Evolutionary conservation across 192 early-diverging fungal genomes (phyloP).

Genomic region (Coemansia guatemalensis): DNA sequence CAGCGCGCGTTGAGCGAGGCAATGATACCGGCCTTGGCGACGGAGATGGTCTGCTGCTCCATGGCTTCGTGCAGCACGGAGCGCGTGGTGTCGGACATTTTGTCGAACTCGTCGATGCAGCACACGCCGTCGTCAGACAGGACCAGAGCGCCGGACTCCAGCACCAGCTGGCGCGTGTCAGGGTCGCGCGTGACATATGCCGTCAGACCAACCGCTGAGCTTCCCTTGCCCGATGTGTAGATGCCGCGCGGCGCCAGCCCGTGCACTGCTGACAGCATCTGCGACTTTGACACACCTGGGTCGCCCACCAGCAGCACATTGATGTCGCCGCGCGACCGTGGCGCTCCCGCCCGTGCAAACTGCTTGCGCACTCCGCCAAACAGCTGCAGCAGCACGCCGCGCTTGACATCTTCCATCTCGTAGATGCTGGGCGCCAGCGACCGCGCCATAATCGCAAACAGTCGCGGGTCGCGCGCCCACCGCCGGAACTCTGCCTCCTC

Average conservation of each 20-base stretch:
- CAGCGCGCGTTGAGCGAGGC: conserved; percentile 96
- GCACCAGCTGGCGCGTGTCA: conserved; percentile 90
- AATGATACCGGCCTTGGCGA: conserved; percentile 98
- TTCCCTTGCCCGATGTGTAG: conserved; percentile 97
- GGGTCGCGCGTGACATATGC: conserved; percentile 95
- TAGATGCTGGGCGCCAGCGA: conserved; percentile 94
- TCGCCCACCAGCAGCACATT: conserved; percentile 95
- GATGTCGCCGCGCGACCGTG: conserved; percentile 81
- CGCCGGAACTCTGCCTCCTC: conserved; percentile 65
- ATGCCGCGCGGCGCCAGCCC: conserved; percentile 92
- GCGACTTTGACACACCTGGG: conserved; percentile 95
- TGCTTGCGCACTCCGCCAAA: conserved; percentile 95
- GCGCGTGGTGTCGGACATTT: conserved; percentile 93
- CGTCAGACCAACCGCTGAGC: conserved; percentile 93
- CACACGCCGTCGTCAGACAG: conserved; percentile 95
- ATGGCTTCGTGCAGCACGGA: conserved; percentile 98
- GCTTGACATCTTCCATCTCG: conserved; percentile 97
- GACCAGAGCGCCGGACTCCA: conserved; percentile 96
- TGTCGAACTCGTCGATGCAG: conserved; percentile 99
- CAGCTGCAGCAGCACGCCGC: conserved; percentile 90
- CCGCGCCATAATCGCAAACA: conserved; percentile 80
- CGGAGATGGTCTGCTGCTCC: conserved; percentile 98
- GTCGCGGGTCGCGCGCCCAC: conserved; percentile 62
- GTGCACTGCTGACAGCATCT: conserved; percentile 89
- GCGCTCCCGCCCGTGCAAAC: conserved; percentile 65